Conservation (phyloP, 768 basidiomycete genomes). For the Serendipita indica region DNA sequence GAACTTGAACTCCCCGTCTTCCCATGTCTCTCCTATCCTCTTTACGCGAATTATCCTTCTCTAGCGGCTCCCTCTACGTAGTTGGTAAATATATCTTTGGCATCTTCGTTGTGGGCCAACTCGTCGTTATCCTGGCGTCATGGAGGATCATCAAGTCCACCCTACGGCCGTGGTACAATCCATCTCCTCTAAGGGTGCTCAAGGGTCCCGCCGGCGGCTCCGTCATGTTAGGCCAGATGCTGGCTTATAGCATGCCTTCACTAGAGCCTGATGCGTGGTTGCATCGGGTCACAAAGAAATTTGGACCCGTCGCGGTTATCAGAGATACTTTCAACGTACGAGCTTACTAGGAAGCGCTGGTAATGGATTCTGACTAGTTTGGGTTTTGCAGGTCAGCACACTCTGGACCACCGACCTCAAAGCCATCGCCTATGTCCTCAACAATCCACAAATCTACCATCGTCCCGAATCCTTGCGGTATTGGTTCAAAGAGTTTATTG, state of each 20-base stretch:
- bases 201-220: neutral
- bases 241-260: neutral
- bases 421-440: neutral
- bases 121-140: too few relatives aligned
- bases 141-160: too few relatives aligned
- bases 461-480: neutral
- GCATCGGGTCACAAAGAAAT: neutral
- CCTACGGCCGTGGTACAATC: neutral
- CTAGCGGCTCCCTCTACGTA: too few relatives aligned
- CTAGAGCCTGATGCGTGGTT: neutral
- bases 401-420: neutral
- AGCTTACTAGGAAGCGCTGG: neutral
- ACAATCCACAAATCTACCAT: neutral
- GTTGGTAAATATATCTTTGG: too few relatives aligned
- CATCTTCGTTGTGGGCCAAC: too few relatives aligned
- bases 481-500: neutral
- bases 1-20: too few relatives aligned
- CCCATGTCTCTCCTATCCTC: too few relatives aligned
- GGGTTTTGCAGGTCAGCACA: neutral
- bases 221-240: neutral
- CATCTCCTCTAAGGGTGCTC: neutral
- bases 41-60: too few relatives aligned
- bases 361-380: too few relatives aligned
- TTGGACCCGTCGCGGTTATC: neutral
- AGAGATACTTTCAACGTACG: neutral